These are phyloP conservation scores for Penicillium occitanis DNA, from an alignment of 2,329 filamentous ascomycete species.

Conservation along the genomic window DNA sequence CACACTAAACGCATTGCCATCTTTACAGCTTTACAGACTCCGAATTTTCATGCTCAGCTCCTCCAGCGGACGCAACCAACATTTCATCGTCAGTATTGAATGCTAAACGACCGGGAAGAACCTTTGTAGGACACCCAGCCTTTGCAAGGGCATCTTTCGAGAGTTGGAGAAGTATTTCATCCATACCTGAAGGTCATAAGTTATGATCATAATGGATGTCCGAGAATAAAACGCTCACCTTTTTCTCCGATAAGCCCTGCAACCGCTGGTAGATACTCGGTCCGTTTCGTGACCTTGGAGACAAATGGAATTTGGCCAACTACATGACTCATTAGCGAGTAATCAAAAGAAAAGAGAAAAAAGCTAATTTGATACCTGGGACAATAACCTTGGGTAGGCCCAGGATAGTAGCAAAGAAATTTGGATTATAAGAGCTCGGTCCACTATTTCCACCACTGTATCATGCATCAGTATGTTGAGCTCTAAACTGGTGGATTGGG, in stretches of 20 bases:
- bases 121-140: not conserved
- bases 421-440: not conserved
- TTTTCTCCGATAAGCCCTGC: not conserved
- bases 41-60: not conserved
- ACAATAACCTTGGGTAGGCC: not conserved
- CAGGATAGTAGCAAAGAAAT: constrained; percentile 2
- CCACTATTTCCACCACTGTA: not conserved
- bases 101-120: not conserved
- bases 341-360: not conserved
- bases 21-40: not conserved
- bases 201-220: not conserved
- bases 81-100: not conserved
- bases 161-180: not conserved
- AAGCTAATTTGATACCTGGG: not conserved
- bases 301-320: not conserved
- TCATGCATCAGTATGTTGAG: not conserved
- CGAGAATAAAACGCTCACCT: not conserved
- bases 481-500: not conserved
- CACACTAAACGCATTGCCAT: not conserved
- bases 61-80: not conserved
- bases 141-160: not conserved
- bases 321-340: not conserved
- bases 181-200: not conserved
- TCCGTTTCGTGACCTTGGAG: not conserved
- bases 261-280: not conserved